A percentile compares a stretch with the other conserved stretches of the same genome.
phyloP scores from a whole-genome alignment of 2,329 filamentous ascomycete species.

The Fusarium camptoceras region DNA sequence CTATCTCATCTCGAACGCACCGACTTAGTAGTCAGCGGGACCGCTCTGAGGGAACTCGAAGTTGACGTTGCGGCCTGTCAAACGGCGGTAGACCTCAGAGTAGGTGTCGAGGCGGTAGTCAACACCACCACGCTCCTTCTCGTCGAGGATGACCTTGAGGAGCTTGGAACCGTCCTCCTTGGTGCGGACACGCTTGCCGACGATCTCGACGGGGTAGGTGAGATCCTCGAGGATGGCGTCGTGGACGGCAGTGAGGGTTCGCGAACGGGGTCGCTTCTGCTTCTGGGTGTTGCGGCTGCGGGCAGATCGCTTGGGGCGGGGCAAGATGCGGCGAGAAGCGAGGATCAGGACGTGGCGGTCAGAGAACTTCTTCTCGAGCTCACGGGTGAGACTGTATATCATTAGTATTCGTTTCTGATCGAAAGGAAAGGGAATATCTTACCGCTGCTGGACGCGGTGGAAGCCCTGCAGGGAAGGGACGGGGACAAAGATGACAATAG shows the following conservation, averaged over 20 bases:
- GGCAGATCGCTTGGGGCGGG: constrained; percentile 97
- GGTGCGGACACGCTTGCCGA: constrained; percentile 98
- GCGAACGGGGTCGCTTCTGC: constrained; percentile 98
- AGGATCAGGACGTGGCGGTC: constrained; percentile 99
- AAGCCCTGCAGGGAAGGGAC: constrained; percentile 98
- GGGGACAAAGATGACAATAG: constrained; percentile 99
- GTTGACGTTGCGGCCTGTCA: constrained; percentile 95
- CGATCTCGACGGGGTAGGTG: constrained; percentile 99
- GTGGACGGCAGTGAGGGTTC: constrained; percentile 98
- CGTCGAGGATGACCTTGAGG: constrained; percentile 98
- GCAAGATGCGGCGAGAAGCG: constrained; percentile 97
- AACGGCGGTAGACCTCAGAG: constrained; percentile 98
- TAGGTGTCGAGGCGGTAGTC: constrained; percentile 99
- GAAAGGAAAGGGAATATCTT: constrained; percentile 58
- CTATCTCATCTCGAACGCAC: constrained; percentile 32
- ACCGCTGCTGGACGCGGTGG: constrained; percentile 99
- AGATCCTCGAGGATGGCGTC: constrained; percentile 98
- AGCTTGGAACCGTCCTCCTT: constrained; percentile 99
- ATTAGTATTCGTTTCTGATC: constrained; percentile 32
- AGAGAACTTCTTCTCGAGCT: constrained; percentile 99
- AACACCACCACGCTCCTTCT: constrained; percentile 99
- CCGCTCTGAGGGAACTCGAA: constrained; percentile 97
- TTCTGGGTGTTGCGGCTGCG: constrained; percentile 95
- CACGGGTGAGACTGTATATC: constrained; percentile 87
- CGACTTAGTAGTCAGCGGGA: constrained; percentile 81